Base-by-base conservation (phyloP, 208 protist species). In the Ichthyophonus hoferi region DNA sequence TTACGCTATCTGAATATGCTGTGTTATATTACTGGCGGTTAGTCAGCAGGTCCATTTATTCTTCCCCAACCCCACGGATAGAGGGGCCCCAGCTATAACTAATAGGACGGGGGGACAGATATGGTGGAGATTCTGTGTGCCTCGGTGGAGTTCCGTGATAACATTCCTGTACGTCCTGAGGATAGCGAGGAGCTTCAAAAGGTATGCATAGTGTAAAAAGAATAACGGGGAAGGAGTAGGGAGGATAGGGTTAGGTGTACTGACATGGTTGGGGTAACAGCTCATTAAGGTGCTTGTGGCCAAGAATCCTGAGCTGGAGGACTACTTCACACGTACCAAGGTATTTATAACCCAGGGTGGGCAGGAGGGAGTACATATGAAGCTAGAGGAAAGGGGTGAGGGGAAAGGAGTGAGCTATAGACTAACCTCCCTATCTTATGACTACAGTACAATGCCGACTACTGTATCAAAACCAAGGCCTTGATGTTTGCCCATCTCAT, bases 391-490 rank as follows among this genome's bases (percentile, higher is more conserved):
- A 24, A 24, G 50, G 50, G 50, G 50, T 7, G 50, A 24, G 50
- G 50, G 50, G 50, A 24, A 24, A 24, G 50, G 50, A 67, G 50
- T 7, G 50, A 24, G 50, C 50, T 67, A n/a, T 24, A n/a, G 7
- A 7, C 50, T n/a, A 7, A 24, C 50, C 14, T n/a, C 50, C 50
- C 50, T 67, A 24, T n/a, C 50, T 7, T 67, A 24, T 67, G 50
- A 7, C 7, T n/a, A 24, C 50, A 67, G 50, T 67, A 67, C 81
- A 38, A 85, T 50, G 81, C 81, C 24, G n/a, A 17, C 40, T 87
- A 87, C 35, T 87, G 83, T 34, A 78, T 87, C 42, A 87, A 87
- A 0, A 42, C 83, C 40, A 33, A 42, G 0, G 35, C 83, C n/a
- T 42, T 87, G 0, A 34, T 87, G 3, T 34, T 7, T n/a, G 83